Percentiles rank a stretch among this genome's conserved stretches.
phyloP scores from a whole-genome alignment of 768 basidiomycete genomes.

The Sporobolomyces pararoseus region DNA sequence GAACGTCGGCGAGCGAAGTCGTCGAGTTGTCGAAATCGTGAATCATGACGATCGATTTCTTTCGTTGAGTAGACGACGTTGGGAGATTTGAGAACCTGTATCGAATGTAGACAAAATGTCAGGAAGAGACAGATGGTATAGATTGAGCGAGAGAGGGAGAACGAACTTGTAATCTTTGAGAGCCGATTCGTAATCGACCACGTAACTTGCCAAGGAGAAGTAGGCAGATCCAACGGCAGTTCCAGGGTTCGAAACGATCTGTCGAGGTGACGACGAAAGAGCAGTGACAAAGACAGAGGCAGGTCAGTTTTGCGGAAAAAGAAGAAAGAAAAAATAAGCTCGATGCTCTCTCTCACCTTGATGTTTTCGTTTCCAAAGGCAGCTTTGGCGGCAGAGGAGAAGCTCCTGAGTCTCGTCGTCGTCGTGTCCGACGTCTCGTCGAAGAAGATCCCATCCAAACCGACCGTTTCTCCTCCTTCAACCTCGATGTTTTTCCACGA shows the following conservation, averaged over 20 bases:
- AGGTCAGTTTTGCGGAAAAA: background rate
- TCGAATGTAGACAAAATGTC: background rate
- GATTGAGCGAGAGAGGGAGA: too few species aligned
- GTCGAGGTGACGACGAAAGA: background rate
- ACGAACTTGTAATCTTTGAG: background rate
- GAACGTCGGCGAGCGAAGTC: background rate
- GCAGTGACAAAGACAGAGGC: too few species aligned
- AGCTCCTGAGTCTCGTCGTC: background rate
- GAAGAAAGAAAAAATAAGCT: background rate
- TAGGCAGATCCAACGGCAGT: background rate
- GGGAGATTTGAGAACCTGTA: slow-evolving; percentile 8
- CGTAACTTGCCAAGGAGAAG: slow-evolving; percentile 2
- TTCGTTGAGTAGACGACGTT: background rate
- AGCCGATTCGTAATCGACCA: slow-evolving; percentile 17
- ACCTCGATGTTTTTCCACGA: background rate
- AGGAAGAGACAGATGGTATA: background rate
- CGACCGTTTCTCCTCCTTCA: background rate
- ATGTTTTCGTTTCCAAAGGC: background rate
- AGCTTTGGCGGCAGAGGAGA: background rate
- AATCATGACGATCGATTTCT: slow-evolving; percentile 18
- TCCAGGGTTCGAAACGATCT: slow-evolving; percentile 27
- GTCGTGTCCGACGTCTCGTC: slow-evolving; percentile 3
- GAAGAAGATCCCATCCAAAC: slow-evolving; percentile 27
- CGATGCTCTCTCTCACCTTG: too few species aligned
- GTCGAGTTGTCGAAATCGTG: background rate